Base-by-base conservation (phyloP, 768 basidiomycete species). In the Tubosaeta brunneosetosa region DNA sequence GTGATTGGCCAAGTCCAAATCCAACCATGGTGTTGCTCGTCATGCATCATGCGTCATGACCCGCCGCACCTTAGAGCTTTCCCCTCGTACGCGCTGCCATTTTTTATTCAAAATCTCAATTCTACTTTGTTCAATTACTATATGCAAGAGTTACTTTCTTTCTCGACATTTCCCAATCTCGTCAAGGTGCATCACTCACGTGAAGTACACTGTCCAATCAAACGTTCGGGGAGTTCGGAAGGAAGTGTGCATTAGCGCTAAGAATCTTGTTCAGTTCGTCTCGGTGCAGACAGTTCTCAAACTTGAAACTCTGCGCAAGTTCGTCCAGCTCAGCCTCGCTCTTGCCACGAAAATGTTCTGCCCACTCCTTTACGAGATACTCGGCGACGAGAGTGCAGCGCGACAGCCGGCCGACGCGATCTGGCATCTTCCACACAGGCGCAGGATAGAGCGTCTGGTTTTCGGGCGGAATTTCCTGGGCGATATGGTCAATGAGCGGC, bases 231-330 rank as follows among this genome's bases (percentile, higher is more conserved):
- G 8, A 8, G 36, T 13, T 37, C 34, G 2, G 31, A 44, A 22
- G 45, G 46, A 12, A 57, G 48, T 16, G 52, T 27, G 77, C 74
- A 51, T 74, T 75, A 34, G 70, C 75, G 26, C 67, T 74, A 62
- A 83, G 61, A 46, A 82, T 75, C 54, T 68, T 70, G 63, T 86
- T 86, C 61, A 92, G 66, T 26, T 79, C 82, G 17, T 84, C 83
- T 43, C 90, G 72, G 69, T 83, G 81, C 64, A 79, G 60, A 69
- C 89, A 92, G 48, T 82, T 75, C 45, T 81, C 82, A 58, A 83
- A 86, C 65, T 73, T 74, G 74, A 92, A 91, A 66, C 86, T 86
- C 59, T 75, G 73, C n/a, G 89, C 88, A 45, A 92, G 75, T 56
- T 72, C 78, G 58, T 92, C 88, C 40, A 92, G 64, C 71, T 89